Base-by-base conservation (phyloP, 1,284 basidiomycete species). In the Thecaphora frezii region DNA sequence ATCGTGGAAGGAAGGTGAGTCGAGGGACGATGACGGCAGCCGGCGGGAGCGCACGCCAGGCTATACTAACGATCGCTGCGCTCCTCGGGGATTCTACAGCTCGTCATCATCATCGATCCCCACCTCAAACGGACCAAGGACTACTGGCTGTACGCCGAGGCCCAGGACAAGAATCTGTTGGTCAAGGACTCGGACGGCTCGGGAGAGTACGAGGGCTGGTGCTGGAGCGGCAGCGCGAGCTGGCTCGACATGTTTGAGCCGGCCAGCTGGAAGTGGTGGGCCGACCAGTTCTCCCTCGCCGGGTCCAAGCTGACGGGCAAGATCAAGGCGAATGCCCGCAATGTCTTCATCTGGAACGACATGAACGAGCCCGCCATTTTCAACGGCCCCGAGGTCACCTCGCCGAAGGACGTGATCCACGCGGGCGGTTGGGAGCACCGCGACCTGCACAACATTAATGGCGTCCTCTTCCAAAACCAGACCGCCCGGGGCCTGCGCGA, bases 281-380 rank as follows among this genome's bases (percentile, higher is more conserved):
- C 60, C 10, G 66, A 67, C 10, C 71, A 71, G 41, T 73, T 66
- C 58, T 44, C 51, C 2, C 61, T 78, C 25, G 51, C 51, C 14
- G 56, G 58, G 36, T 58, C 41, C 46, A 51, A 53, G 49, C 49
- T 62, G 13, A 39, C 46, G 13, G 60, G 60, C 45, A 69, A 71
- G 59, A 58, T 77, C 24, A 48, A 57, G 18, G 77, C 69, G 21
- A 78, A 77, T 45, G 76, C 74, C 4, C 67, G 75, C 44, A 86
- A 87, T 70, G 85, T 97, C 12, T 88, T 88, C 76, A 90, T 97
- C 59, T 97, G 93, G 93, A 97, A 97, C 80, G 94, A 98, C 79
- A 98, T 98, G 94, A 97, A 97, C 77, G 94, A 97, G 90, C 94
- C 94, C 1, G 89, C 93, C 4, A 88, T 99, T 23, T 98, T 99